These are phyloP conservation scores for Friedmanniomyces endolithicus DNA, from an alignment of 495 filamentous ascomycete genomes.

Conservation along the genomic window DNA sequence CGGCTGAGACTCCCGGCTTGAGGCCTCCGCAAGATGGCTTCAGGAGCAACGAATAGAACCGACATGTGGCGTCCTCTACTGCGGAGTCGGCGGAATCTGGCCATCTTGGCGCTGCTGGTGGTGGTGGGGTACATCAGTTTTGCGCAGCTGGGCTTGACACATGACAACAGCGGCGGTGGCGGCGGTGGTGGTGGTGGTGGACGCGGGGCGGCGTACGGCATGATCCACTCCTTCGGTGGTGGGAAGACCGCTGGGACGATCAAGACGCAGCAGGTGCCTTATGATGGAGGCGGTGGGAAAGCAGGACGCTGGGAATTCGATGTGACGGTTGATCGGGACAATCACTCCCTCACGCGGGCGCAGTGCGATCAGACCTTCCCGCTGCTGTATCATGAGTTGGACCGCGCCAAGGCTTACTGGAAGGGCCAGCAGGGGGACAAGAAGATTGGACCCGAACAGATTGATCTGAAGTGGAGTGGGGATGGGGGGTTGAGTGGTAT, in stretches of 20 bases:
- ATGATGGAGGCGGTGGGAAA: not conserved
- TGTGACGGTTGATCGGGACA: constrained; percentile 2
- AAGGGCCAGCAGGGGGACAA: not conserved
- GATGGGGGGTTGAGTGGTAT: not conserved
- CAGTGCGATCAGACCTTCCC: constrained; percentile 17
- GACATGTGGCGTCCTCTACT: constrained; percentile 1
- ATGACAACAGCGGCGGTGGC: not conserved
- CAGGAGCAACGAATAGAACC: not conserved
- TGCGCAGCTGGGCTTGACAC: not conserved
- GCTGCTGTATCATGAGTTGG: constrained; percentile 12
- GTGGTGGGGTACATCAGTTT: not conserved
- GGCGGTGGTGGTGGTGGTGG: not conserved
- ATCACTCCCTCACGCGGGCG: constrained; percentile 7
- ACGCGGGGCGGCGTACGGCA: not conserved
- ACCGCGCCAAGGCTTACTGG: constrained; percentile 4
- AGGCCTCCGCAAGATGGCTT: not conserved
- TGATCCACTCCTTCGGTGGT: too few species aligned
- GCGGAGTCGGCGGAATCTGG: not conserved
- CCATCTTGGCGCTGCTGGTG: not conserved
- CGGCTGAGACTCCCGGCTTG: not conserved
- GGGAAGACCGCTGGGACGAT: not conserved
- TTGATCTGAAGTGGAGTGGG: constrained; percentile 1
- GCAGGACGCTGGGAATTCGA: constrained; percentile 6
- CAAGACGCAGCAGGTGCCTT: too few species aligned
- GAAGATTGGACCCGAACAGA: not conserved